Evolutionary conservation across 2,329 filamentous ascomycete species (phyloP).

Genomic region (Pyrenophora seminiperda): DNA sequence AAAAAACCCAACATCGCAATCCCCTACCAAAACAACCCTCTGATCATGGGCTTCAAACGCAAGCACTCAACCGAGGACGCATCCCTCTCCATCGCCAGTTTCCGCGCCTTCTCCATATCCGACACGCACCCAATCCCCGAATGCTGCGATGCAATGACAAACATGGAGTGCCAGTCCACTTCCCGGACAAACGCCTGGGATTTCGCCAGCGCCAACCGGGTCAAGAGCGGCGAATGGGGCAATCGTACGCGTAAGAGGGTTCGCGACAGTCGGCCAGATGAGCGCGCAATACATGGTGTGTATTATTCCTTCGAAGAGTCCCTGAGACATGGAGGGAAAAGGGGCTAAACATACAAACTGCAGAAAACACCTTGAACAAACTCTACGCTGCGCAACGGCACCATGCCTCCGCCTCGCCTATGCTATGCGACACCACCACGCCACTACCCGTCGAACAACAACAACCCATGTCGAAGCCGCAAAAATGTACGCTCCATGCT

Average conservation of each 20-base stretch:
- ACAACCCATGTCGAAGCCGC: conserved; percentile 27
- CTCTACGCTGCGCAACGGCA: conserved; percentile 53
- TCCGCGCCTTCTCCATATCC: conserved; percentile 38
- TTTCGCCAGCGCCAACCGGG: conserved; percentile 32
- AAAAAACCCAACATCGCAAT: neutral
- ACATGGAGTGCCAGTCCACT: conserved; percentile 31
- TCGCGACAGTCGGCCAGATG: conserved; percentile 63
- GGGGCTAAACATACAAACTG: too few relatives aligned
- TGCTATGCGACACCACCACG: conserved; percentile 33
- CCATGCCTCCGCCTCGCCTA: conserved; percentile 37
- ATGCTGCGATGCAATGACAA: conserved; percentile 24
- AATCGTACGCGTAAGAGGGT: conserved; percentile 64
- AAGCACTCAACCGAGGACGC: conserved; percentile 59
- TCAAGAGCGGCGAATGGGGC: conserved; percentile 52
- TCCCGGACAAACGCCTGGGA: conserved; percentile 29
- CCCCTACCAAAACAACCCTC: neutral
- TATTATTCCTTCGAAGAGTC: neutral
- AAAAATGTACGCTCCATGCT: conserved; percentile 54
- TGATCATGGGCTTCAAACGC: conserved; percentile 61
- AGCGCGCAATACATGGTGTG: conserved; percentile 60
- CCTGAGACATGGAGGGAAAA: too few relatives aligned
- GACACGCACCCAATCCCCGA: conserved; percentile 36
- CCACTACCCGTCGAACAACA: conserved; percentile 18
- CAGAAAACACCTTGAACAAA: conserved; percentile 54
- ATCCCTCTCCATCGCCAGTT: conserved; percentile 51